phyloP scores from a whole-genome alignment of 352 stramenopile genomes.

The Pythium sp. region DNA sequence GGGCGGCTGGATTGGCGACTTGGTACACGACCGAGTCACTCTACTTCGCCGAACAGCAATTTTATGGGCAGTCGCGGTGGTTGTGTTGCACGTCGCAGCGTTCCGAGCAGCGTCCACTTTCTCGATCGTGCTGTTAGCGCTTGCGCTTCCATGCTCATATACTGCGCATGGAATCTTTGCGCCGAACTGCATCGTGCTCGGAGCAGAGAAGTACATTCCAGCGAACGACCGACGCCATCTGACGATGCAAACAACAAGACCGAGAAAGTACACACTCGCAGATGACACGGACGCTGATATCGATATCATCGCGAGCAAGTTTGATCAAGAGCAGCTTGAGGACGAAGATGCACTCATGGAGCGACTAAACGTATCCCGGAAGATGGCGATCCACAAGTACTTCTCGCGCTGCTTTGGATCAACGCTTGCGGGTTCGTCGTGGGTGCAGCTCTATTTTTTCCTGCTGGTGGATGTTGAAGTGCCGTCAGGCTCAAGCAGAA shows the following conservation, averaged over 20 bases:
- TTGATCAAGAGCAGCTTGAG: neutral
- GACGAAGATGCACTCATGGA: neutral
- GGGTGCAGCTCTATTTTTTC: conserved; percentile 63
- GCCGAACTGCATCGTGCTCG: conserved; percentile 52
- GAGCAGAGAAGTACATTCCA: conserved; percentile 23
- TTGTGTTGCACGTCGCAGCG: conserved; percentile 41
- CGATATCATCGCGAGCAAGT: conserved; percentile 5
- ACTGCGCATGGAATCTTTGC: conserved; percentile 49
- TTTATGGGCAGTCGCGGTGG: conserved; percentile 46
- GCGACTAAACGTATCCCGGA: conserved; percentile 3
- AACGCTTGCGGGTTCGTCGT: conserved; percentile 32
- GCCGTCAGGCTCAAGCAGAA: neutral
- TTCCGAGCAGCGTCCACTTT: conserved; percentile 27
- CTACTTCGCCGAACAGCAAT: conserved; percentile 37
- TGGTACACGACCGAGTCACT: conserved; percentile 40
- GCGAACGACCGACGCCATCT: conserved; percentile 10
- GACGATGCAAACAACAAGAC: neutral
- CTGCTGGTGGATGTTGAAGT: conserved; percentile 36
- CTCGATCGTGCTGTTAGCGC: conserved; percentile 29
- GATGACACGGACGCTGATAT: conserved; percentile 9
- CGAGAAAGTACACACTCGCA: neutral
- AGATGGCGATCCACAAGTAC: conserved; percentile 20
- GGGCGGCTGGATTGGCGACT: conserved; percentile 47
- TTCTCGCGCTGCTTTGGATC: conserved; percentile 49
- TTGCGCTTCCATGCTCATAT: conserved; percentile 36